phyloP scores from a whole-genome alignment of 139 green algal genomes.

The Mesostigma viride region DNA sequence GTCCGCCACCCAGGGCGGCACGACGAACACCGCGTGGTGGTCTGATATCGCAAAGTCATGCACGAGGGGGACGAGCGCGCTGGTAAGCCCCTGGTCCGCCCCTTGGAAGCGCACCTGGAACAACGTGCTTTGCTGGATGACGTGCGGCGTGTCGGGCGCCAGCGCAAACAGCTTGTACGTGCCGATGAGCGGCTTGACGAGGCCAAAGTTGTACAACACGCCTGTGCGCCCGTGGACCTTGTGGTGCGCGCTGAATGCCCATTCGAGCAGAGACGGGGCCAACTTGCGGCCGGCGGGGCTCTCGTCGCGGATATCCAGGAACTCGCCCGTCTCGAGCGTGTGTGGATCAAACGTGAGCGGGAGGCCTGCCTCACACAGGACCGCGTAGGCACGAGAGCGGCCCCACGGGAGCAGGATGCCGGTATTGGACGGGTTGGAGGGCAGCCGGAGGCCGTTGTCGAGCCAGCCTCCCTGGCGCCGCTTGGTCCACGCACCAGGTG shows the following conservation, averaged over 20 bases:
- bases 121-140: too few relatives aligned
- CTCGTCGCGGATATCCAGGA: neutral
- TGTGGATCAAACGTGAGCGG: constrained; percentile 21
- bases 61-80: too few relatives aligned
- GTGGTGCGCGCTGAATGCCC: constrained; percentile 27
- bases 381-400: neutral
- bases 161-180: too few relatives aligned
- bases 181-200: too few relatives aligned
- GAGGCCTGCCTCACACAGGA: constrained; percentile 25
- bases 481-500: too few relatives aligned
- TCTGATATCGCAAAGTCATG: constrained; percentile 28
- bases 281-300: too few relatives aligned
- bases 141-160: too few relatives aligned
- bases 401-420: too few relatives aligned
- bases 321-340: constrained; percentile 16
- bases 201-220: too few relatives aligned
- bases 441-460: constrained; percentile 14
- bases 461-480: neutral
- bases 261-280: too few relatives aligned
- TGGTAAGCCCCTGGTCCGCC: too few relatives aligned
- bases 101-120: too few relatives aligned
- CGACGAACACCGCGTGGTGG: constrained; percentile 21
- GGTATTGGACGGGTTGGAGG: constrained; percentile 31
- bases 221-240: constrained; percentile 25
- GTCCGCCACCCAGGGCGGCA: constrained; percentile 15